Conservation (phyloP, 495 filamentous ascomycete genomes). For the Penicillium ochrochloron region DNA sequence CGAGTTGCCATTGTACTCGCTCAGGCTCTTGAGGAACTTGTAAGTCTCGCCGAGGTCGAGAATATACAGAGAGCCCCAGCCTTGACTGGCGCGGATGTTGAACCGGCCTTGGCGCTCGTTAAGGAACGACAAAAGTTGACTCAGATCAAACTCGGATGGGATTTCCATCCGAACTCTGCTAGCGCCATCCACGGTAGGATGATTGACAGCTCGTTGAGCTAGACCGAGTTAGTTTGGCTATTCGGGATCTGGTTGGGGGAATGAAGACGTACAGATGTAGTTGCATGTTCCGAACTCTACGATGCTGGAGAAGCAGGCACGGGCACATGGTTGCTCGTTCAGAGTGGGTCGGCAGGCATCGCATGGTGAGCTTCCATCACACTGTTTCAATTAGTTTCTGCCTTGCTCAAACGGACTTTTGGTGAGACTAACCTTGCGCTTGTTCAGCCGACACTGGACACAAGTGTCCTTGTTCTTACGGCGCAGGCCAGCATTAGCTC, state of each 20-base stretch:
- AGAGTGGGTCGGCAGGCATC: conserved; percentile 53
- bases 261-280: conserved; percentile 47
- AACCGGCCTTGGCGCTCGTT: conserved; percentile 49
- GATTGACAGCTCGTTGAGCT: conserved; percentile 56
- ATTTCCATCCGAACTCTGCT: conserved; percentile 48
- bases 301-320: conserved; percentile 53
- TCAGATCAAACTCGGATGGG: conserved; percentile 48
- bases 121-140: conserved; percentile 47
- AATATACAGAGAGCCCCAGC: conserved; percentile 50
- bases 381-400: conserved; percentile 34
- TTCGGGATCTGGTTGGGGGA: background rate
- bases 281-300: conserved; percentile 58
- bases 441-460: conserved; percentile 54
- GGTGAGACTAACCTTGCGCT: conserved; percentile 46
- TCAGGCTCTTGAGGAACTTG: conserved; percentile 49
- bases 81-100: conserved; percentile 54
- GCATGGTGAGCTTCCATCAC: conserved; percentile 53
- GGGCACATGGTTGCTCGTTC: conserved; percentile 53
- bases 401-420: background rate
- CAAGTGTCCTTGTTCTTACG: conserved; percentile 56
- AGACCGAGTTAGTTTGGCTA: conserved; percentile 25
- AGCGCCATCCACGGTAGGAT: conserved; percentile 42
- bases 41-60: conserved; percentile 51
- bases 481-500: conserved; percentile 51
- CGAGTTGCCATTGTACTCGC: conserved; percentile 52